These are phyloP conservation scores for Suillus luteus DNA, from an alignment of 768 basidiomycete species.

Conservation along the genomic window DNA sequence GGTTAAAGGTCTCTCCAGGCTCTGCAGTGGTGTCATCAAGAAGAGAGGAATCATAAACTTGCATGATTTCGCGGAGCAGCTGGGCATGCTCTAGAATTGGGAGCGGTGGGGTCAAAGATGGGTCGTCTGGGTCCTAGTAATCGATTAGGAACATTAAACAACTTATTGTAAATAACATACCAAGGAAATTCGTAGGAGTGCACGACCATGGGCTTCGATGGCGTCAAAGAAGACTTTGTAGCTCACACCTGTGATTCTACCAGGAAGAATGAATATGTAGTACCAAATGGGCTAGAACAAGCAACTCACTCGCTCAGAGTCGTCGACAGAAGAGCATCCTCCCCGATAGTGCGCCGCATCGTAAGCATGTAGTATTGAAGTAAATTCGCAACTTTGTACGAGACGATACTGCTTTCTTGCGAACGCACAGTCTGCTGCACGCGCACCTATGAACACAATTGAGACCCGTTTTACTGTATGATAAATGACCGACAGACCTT, in stretches of 20 bases:
- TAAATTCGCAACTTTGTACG: slow-evolving; percentile 93
- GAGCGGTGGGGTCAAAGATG: slow-evolving; percentile 71
- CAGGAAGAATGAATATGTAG: not conserved
- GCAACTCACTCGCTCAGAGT: slow-evolving; percentile 75
- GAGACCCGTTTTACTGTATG: not conserved
- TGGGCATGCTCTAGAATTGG: slow-evolving; percentile 81
- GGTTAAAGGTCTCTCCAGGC: slow-evolving; percentile 48
- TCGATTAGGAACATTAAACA: not conserved
- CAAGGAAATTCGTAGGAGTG: slow-evolving; percentile 52
- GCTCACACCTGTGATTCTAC: slow-evolving; percentile 77
- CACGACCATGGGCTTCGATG: slow-evolving; percentile 81
- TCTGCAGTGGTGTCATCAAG: slow-evolving; percentile 47
- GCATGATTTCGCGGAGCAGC: slow-evolving; percentile 85
- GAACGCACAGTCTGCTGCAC: slow-evolving; percentile 93
- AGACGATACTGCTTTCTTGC: slow-evolving; percentile 90
- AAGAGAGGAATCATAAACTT: slow-evolving; percentile 85
- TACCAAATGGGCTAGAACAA: not conserved
- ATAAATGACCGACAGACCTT: slow-evolving; percentile 51
- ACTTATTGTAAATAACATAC: slow-evolving; percentile 37
- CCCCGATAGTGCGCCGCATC: slow-evolving; percentile 90
- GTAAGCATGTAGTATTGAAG: slow-evolving; percentile 92
- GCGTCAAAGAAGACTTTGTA: slow-evolving; percentile 88
- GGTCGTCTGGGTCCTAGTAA: slow-evolving; percentile 64
- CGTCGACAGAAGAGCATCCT: slow-evolving; percentile 72
- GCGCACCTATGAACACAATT: slow-evolving; percentile 54